Evolutionary conservation across 164 flowering plant genomes (phyloP).

Genomic region (Vitis labrusca): DNA sequence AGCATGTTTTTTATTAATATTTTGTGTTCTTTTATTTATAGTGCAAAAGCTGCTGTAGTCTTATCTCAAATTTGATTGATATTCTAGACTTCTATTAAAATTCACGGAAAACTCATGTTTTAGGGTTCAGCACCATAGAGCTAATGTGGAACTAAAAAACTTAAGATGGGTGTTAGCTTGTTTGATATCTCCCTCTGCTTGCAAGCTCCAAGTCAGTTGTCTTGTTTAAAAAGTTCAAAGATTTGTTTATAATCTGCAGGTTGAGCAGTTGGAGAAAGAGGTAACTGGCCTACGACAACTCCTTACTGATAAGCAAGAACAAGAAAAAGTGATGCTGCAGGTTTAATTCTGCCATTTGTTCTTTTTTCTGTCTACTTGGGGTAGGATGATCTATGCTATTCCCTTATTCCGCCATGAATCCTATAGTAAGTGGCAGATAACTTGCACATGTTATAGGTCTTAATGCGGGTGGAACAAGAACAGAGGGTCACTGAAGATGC

Average conservation of each 20-base stretch:
- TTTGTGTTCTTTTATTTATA: too few relatives aligned
- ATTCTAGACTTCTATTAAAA: too few relatives aligned
- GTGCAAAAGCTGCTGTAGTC: too few relatives aligned
- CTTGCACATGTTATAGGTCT: conserved; percentile 24
- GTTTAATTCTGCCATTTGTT: conserved; percentile 15
- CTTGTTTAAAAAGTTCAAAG: background rate
- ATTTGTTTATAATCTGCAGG: conserved; percentile 21
- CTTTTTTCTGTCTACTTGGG: conserved; percentile 3
- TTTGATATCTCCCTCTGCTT: background rate
- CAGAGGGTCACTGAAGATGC: conserved; percentile 50
- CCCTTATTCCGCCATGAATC: background rate
- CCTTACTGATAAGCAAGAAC: conserved; percentile 45
- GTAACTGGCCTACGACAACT: conserved; percentile 30
- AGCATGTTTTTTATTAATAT: too few relatives aligned
- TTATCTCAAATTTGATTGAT: too few relatives aligned
- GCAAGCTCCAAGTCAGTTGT: background rate
- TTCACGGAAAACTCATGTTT: background rate
- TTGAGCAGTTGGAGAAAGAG: conserved; percentile 49
- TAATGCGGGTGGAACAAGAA: conserved; percentile 50
- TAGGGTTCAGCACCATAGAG: background rate
- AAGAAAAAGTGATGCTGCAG: conserved; percentile 52
- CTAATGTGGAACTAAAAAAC: too few relatives aligned
- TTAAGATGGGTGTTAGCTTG: too few relatives aligned
- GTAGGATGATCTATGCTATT: background rate
- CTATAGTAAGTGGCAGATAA: conserved; percentile 2